These are phyloP conservation scores for Cinnamomum micranthum DNA, from an alignment of 164 flowering plant species.

Conservation along the genomic window DNA sequence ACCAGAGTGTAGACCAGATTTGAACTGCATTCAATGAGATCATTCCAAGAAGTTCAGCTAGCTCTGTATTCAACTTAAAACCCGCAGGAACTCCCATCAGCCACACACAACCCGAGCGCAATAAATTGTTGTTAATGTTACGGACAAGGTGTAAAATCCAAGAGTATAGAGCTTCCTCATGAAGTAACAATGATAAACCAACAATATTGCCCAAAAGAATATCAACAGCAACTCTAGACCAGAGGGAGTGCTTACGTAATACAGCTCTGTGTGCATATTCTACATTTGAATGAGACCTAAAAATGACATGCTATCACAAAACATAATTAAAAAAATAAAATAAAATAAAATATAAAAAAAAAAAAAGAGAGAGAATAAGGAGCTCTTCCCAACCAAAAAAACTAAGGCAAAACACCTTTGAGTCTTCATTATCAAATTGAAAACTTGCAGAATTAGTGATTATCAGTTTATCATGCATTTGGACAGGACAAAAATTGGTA, in stretches of 20 bases:
- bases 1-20: constrained; percentile 91
- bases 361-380: background rate
- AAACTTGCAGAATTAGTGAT: too few species aligned
- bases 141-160: constrained; percentile 43
- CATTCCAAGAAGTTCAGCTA: constrained; percentile 79
- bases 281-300: constrained; percentile 68
- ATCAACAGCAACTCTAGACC: constrained; percentile 73
- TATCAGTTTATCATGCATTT: background rate
- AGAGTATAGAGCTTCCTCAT: constrained; percentile 35
- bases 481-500: background rate
- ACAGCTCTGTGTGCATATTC: constrained; percentile 79
- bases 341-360: background rate
- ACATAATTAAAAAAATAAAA: background rate
- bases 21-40: constrained; percentile 80
- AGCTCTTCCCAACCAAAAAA: too few species aligned
- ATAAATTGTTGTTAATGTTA: constrained; percentile 53
- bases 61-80: constrained; percentile 88
- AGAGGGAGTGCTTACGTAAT: constrained; percentile 61
- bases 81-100: constrained; percentile 99
- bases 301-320: background rate
- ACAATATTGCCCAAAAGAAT: constrained; percentile 63
- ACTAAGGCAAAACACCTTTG: background rate
- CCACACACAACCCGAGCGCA: constrained; percentile 95
- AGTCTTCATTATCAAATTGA: too few species aligned
- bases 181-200: constrained; percentile 47